phyloP scores from a whole-genome alignment of 352 stramenopile species.

The Aphanomyces invadans region DNA sequence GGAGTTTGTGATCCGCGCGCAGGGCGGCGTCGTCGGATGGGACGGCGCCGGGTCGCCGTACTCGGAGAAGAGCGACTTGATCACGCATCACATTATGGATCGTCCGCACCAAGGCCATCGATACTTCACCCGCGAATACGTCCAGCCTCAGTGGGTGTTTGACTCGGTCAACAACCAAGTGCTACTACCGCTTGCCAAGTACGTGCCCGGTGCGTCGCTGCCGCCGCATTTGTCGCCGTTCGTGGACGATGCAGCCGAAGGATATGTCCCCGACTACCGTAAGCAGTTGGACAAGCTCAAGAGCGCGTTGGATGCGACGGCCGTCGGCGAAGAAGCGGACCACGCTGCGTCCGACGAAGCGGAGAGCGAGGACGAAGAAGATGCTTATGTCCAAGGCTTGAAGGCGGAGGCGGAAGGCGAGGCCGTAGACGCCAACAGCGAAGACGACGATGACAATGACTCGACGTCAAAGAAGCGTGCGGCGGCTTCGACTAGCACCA shows the following conservation, averaged over 20 bases:
- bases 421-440: background rate
- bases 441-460: constrained; percentile 39
- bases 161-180: constrained; percentile 97
- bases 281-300: constrained; percentile 83
- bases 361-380: constrained; percentile 60
- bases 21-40: constrained; percentile 94
- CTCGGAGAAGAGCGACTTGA: constrained; percentile 78
- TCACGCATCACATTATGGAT: constrained; percentile 98
- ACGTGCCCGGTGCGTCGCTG: constrained; percentile 88
- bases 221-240: constrained; percentile 93
- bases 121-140: constrained; percentile 92
- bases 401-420: constrained; percentile 68
- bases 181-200: constrained; percentile 88
- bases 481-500: constrained; percentile 26
- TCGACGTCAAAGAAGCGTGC: constrained; percentile 29
- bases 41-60: constrained; percentile 91
- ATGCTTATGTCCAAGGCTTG: constrained; percentile 61
- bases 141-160: constrained; percentile 99
- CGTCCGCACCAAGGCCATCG: constrained; percentile 84
- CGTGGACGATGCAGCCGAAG: constrained; percentile 94
- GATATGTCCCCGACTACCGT: constrained; percentile 96
- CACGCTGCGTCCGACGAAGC: too few species aligned
- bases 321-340: constrained; percentile 31
- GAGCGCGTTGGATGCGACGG: constrained; percentile 64
- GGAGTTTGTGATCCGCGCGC: constrained; percentile 93